These are phyloP conservation scores for Zymoseptoria crescenta DNA, from an alignment of 2,329 filamentous ascomycete genomes.

Conservation along the genomic window DNA sequence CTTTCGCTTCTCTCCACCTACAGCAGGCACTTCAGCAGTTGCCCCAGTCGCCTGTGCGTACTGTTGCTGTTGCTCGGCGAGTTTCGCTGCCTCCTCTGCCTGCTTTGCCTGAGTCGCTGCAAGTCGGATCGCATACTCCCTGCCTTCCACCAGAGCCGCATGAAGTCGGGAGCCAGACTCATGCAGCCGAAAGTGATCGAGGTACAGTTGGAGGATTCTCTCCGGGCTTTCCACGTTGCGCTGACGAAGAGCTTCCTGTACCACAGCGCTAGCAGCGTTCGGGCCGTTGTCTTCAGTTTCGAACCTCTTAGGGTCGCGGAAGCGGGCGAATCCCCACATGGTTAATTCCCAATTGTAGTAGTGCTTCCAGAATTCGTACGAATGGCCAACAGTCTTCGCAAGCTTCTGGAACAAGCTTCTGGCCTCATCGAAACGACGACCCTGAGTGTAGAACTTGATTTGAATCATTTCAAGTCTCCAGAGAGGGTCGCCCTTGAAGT, in stretches of 20 bases:
- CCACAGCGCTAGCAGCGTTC: slow-evolving; percentile 63
- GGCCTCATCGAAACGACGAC: slow-evolving; percentile 67
- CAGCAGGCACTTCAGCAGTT: slow-evolving; percentile 12
- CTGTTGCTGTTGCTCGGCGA: slow-evolving; percentile 31
- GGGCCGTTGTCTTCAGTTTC: slow-evolving; percentile 54
- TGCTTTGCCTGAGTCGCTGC: slow-evolving; percentile 59
- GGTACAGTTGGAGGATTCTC: slow-evolving; percentile 63
- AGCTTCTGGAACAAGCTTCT: slow-evolving; percentile 67
- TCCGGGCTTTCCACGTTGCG: slow-evolving; percentile 68
- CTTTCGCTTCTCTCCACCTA: slow-evolving; percentile 59
- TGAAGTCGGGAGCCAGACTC: slow-evolving; percentile 71
- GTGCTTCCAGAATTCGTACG: slow-evolving; percentile 86
- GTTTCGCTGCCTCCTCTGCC: slow-evolving; percentile 56
- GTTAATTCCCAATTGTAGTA: slow-evolving; percentile 92
- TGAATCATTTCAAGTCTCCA: slow-evolving; percentile 87
- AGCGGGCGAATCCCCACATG: slow-evolving; percentile 52
- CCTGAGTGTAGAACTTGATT: slow-evolving; percentile 84
- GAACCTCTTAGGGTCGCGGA: slow-evolving; percentile 43
- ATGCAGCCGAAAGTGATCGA: slow-evolving; percentile 81
- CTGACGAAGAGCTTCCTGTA: slow-evolving; percentile 60
- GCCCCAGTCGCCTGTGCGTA: slow-evolving; percentile 25
- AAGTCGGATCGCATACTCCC: slow-evolving; percentile 59
- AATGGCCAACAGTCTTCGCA: slow-evolving; percentile 60
- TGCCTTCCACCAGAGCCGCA: slow-evolving; percentile 62
- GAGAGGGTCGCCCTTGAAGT: slow-evolving; percentile 76